Percentiles rank a stretch among this genome's conserved stretches.
Conservation (phyloP, 2,329 filamentous ascomycete genomes). For the Coniochaeta prunicola region DNA sequence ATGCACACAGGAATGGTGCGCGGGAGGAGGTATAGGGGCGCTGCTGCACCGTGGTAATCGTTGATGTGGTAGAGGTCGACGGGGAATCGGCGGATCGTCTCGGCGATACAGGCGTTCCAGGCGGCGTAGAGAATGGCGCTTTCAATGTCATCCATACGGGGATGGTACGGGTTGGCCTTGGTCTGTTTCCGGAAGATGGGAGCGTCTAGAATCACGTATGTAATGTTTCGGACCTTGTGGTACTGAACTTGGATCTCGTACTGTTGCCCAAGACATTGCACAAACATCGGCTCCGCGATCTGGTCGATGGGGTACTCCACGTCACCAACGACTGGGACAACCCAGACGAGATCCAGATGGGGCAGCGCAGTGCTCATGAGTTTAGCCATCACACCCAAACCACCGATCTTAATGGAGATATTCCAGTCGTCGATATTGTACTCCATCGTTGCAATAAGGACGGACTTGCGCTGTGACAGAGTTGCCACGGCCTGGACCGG, state of each 20-base stretch:
- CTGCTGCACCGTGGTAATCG: slow-evolving; percentile 31
- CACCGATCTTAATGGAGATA: slow-evolving; percentile 66
- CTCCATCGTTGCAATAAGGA: slow-evolving; percentile 64
- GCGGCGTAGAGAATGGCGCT: slow-evolving; percentile 62
- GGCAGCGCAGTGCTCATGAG: slow-evolving; percentile 60
- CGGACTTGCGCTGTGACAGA: slow-evolving; percentile 35
- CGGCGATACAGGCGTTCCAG: slow-evolving; percentile 64
- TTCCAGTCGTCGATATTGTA: slow-evolving; percentile 65
- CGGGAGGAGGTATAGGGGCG: slow-evolving; percentile 58
- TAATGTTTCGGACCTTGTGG: slow-evolving; percentile 57
- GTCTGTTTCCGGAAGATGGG: slow-evolving; percentile 59
- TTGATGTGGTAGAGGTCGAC: slow-evolving; percentile 32
- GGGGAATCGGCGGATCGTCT: slow-evolving; percentile 51
- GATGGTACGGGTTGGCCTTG: slow-evolving; percentile 55
- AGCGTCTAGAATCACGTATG: slow-evolving; percentile 59
- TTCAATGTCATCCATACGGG: slow-evolving; percentile 63
- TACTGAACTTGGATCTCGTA: slow-evolving; percentile 60
- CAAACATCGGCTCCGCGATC: slow-evolving; percentile 51
- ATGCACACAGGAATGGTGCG: slow-evolving; percentile 52
- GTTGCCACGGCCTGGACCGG: slow-evolving; percentile 11
- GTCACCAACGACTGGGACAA: slow-evolving; percentile 54
- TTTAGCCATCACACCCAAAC: slow-evolving; percentile 63
- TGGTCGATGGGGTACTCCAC: slow-evolving; percentile 56
- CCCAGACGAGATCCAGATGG: slow-evolving; percentile 59
- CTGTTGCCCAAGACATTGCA: slow-evolving; percentile 51